A percentile compares a stretch with the other conserved stretches of the same genome.
These are phyloP conservation scores for Suillus weaverae DNA, from an alignment of 768 basidiomycete species.

Conservation along the genomic window DNA sequence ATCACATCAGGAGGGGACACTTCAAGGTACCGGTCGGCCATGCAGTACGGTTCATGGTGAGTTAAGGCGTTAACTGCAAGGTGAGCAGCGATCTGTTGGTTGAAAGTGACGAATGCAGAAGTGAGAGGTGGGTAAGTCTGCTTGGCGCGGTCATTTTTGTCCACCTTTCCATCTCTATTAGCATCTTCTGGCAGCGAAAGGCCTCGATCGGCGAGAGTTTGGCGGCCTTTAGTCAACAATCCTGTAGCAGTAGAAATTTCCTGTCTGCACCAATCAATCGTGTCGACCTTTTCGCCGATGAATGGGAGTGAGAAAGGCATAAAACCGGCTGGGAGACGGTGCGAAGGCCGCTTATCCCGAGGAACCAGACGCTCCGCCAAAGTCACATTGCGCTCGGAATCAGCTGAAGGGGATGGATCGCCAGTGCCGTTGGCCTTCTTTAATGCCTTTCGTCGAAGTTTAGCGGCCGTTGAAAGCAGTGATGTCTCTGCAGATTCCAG, in stretches of 20 bases:
- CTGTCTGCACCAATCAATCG: slow-evolving; percentile 83
- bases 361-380: slow-evolving; percentile 63
- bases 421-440: slow-evolving; percentile 42
- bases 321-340: slow-evolving; percentile 60
- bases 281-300: slow-evolving; percentile 86
- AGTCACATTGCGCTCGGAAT: slow-evolving; percentile 30
- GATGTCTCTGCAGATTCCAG: slow-evolving; percentile 86
- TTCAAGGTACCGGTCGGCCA: slow-evolving; percentile 76
- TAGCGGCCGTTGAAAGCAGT: slow-evolving; percentile 73
- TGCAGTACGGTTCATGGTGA: slow-evolving; percentile 82
- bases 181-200: slow-evolving; percentile 25
- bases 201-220: slow-evolving; percentile 20
- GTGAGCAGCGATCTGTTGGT: slow-evolving; percentile 91
- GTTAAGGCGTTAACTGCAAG: slow-evolving; percentile 73
- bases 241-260: slow-evolving; percentile 63
- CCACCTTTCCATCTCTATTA: slow-evolving; percentile 12
- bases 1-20: slow-evolving; percentile 88
- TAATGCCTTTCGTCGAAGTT: slow-evolving; percentile 58
- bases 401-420: slow-evolving; percentile 27
- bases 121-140: slow-evolving; percentile 57
- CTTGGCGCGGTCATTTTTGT: slow-evolving; percentile 12
- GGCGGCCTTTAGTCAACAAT: slow-evolving; percentile 53
- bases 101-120: slow-evolving; percentile 88
- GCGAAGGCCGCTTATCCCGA: slow-evolving; percentile 70
- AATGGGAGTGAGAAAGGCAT: slow-evolving; percentile 61